Base-by-base conservation (phyloP, 2,329 filamentous ascomycete species). In the Aschersonia sp. region DNA sequence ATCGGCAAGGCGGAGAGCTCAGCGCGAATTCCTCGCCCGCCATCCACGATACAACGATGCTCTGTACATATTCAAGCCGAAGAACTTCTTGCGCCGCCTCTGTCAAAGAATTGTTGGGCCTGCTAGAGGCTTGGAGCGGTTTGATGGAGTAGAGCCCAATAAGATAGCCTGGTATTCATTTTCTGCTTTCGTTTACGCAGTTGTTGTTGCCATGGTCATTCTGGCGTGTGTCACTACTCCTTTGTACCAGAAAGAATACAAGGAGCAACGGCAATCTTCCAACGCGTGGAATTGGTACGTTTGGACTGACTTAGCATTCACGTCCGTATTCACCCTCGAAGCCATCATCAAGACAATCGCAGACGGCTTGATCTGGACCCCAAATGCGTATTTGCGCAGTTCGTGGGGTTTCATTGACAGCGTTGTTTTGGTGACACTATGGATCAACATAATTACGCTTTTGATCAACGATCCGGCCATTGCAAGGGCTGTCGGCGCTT, bases 331-430 rank as follows among this genome's bases (percentile, higher is more conserved):
- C 66, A 85, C 84, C 0, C 60, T 86, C 6, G 92, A 98, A 64
- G 87, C 89, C 1, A 58, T 81, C 5, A 89, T 98, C 67, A 98
- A 98, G 63, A 81, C 94, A 48, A 80, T 98, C 56, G 92, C 92
- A 0, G 92, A 98, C 66, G 92, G 92, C 6, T 85, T 95, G 57
- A 85, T 96, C 62, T 97, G 87, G 79, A 96, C 92, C 0, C 92
- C 92, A 0, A 96, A 98, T 64, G 94, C 94, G 3, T 98, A 95
- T 61, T 87, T 96, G 62, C 82, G 92, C 57, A 90, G 90, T 59
- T 90, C 89, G 0, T 98, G 92, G 92, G 94, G 92, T 6, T 81
- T 95, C 52, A 96, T 98, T 54, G 92, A 98, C 60, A 87, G 84
- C 0, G 66, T 97, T 43, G 92, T 98, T 54, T 71, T 98, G 46